Evolutionary conservation across 805 yeast genomes (phyloP).

Genomic region (Teunomyces cretensis): DNA sequence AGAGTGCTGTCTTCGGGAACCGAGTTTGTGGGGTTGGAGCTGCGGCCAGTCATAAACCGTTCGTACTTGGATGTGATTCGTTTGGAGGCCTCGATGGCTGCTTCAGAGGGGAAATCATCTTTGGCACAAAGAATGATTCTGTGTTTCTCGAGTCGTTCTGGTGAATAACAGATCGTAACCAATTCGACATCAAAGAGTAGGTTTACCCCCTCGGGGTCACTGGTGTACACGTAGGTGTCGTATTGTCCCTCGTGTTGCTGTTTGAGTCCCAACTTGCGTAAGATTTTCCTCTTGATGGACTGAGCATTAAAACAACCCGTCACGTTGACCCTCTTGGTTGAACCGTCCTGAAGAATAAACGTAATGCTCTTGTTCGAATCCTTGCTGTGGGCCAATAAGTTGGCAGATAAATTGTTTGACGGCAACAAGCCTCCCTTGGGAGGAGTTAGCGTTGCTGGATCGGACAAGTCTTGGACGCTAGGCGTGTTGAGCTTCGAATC

Average conservation of each 20-base stretch:
- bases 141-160: slow-evolving; percentile 66
- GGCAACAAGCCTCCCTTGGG: slow-evolving; percentile 4
- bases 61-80: slow-evolving; percentile 38
- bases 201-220: slow-evolving; percentile 22
- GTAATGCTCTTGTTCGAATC: slow-evolving; percentile 46
- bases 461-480: background rate
- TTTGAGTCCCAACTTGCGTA: slow-evolving; percentile 55
- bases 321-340: slow-evolving; percentile 64
- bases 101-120: slow-evolving; percentile 60
- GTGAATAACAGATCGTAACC: slow-evolving; percentile 78
- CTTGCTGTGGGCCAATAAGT: slow-evolving; percentile 9
- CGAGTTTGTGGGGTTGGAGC: background rate
- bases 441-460: slow-evolving; percentile 7
- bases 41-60: slow-evolving; percentile 12
- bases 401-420: background rate
- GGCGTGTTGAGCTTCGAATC: background rate
- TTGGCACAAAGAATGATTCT: slow-evolving; percentile 67
- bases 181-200: slow-evolving; percentile 74
- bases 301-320: slow-evolving; percentile 80
- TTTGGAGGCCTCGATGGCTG: slow-evolving; percentile 57
- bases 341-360: slow-evolving; percentile 74
- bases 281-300: slow-evolving; percentile 67
- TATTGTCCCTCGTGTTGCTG: slow-evolving; percentile 45
- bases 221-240: slow-evolving; percentile 58
- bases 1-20: background rate